phyloP scores from a whole-genome alignment of 345 rosid genomes.

The Erodium maritimum region DNA sequence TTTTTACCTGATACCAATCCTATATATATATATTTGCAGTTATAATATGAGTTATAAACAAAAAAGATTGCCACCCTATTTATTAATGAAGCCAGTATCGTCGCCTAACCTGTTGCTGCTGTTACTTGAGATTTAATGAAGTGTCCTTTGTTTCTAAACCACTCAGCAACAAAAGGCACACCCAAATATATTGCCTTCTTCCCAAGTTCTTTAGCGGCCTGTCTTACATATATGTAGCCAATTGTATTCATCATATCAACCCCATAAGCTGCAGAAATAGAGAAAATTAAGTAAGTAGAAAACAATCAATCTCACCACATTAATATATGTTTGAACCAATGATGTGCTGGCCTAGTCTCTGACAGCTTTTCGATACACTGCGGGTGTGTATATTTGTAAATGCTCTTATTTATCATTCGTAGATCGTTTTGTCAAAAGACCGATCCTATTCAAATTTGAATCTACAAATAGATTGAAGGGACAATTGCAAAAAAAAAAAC shows the following conservation, averaged over 20 bases:
- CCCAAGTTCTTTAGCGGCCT: conserved; percentile 95
- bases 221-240: conserved; percentile 84
- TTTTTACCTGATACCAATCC: no score
- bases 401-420: not conserved
- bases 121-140: conserved; percentile 93
- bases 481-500: no score
- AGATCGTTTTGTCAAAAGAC: not conserved
- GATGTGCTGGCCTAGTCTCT: not conserved
- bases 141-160: conserved; percentile 97
- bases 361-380: not conserved
- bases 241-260: conserved; percentile 88
- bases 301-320: not conserved
- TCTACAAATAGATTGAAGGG: not conserved
- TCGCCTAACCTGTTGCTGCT: conserved; percentile 80
- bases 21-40: no score
- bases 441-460: not conserved
- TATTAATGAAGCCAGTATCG: conserved; percentile 8
- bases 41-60: no score
- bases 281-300: not conserved
- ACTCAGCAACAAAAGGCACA: conserved; percentile 88
- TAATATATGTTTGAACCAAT: not conserved
- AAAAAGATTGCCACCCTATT: not conserved
- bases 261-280: conserved; percentile 64
- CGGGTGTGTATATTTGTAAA: not conserved
- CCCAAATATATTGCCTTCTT: conserved; percentile 77